A percentile compares a stretch with the other conserved stretches of the same genome.
phyloP scores from a whole-genome alignment of 179 eudicot species.

The Sideroxylon spinosum region DNA sequence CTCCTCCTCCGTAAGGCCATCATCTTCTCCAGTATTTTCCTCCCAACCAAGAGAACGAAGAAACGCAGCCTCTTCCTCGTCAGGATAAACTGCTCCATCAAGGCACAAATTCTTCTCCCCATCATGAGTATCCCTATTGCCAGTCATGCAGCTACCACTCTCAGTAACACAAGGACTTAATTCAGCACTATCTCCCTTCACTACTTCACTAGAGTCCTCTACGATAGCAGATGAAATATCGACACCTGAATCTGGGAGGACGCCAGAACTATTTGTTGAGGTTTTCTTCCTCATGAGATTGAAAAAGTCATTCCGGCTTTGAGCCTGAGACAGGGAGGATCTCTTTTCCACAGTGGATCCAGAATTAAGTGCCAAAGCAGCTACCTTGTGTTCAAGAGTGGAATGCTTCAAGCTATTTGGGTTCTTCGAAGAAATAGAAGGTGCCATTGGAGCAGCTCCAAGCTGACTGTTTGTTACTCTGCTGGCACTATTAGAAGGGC shows the following conservation, averaged over 20 bases:
- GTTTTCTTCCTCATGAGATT: constrained; percentile 77
- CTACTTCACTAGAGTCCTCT: constrained; percentile 21
- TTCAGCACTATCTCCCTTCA: constrained; percentile 27
- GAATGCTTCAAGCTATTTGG: constrained; percentile 31
- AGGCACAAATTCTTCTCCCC: constrained; percentile 31
- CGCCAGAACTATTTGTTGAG: constrained; percentile 25
- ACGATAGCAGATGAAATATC: constrained; percentile 28
- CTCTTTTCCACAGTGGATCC: constrained; percentile 48
- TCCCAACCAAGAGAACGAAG: constrained; percentile 91
- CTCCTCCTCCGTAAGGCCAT: constrained; percentile 83
- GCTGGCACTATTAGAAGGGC: constrained; percentile 28
- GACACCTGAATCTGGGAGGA: constrained; percentile 26
- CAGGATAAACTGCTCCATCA: constrained; percentile 33
- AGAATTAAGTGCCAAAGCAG: constrained; percentile 33
- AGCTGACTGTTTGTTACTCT: constrained; percentile 38
- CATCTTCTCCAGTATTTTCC: constrained; percentile 70
- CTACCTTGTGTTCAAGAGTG: constrained; percentile 37
- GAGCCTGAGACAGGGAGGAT: constrained; percentile 47
- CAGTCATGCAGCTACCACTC: constrained; percentile 34
- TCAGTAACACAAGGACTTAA: constrained; percentile 25
- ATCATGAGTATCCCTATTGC: constrained; percentile 43
- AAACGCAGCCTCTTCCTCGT: constrained; percentile 75
- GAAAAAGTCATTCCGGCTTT: constrained; percentile 76
- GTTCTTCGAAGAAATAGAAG: constrained; percentile 32
- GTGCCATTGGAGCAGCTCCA: constrained; percentile 32